These are phyloP conservation scores for Eucalyptus fibrosa DNA, from an alignment of 345 rosid genomes.

Conservation along the genomic window DNA sequence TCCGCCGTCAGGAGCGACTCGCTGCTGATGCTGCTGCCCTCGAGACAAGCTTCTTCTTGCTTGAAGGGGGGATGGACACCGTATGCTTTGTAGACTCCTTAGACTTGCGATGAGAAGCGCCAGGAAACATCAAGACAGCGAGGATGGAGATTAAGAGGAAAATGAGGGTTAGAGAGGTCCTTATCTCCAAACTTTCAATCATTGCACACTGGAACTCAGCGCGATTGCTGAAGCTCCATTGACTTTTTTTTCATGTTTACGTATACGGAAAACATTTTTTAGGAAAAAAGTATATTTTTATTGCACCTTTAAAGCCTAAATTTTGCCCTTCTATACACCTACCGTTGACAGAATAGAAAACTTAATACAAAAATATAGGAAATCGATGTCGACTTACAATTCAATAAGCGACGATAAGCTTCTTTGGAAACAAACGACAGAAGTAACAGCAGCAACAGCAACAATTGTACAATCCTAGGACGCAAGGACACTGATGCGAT, in stretches of 20 bases:
- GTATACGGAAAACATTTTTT: accelerated
- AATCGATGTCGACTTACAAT: neutral
- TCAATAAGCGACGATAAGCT: neutral
- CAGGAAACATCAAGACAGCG: neutral
- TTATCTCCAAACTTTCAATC: neutral
- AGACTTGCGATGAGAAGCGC: neutral
- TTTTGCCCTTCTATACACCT: neutral
- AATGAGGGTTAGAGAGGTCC: neutral
- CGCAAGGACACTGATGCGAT: neutral
- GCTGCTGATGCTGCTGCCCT: slow-evolving; percentile 19
- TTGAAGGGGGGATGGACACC: neutral
- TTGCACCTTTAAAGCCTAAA: neutral
- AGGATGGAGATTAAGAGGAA: neutral
- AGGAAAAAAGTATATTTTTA: neutral
- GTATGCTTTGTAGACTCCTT: neutral
- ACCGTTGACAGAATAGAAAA: neutral
- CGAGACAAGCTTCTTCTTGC: slow-evolving; percentile 8
- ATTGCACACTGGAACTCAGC: neutral
- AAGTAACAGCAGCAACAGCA: neutral
- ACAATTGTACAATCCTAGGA: neutral
- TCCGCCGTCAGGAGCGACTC: slow-evolving; percentile 27
- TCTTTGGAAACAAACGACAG: neutral
- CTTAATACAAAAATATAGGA: neutral
- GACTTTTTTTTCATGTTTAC: neutral
- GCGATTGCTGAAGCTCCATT: neutral